Evolutionary conservation across 2,329 filamentous ascomycete species (phyloP).

Genomic region (Rhynchosporium graminicola): DNA sequence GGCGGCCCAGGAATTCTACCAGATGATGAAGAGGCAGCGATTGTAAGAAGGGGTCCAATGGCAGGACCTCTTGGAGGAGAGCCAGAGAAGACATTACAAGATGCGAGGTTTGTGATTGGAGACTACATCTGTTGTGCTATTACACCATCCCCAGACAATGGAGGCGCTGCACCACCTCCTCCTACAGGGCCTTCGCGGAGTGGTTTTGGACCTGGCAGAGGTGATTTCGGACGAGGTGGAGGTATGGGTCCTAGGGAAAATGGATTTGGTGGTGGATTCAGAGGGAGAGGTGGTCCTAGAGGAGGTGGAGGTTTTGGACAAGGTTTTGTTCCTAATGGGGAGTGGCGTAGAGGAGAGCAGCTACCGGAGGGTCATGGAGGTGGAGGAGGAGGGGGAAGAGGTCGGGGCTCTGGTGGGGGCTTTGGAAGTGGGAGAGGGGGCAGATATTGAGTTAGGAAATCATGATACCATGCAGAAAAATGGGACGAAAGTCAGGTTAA

Average conservation of each 20-base stretch:
- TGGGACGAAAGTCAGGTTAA: not conserved
- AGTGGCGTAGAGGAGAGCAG: conserved; percentile 67
- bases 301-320: conserved; percentile 45
- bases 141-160: conserved; percentile 72
- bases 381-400: conserved; percentile 42
- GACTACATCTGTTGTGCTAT: conserved; percentile 87
- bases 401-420: conserved; percentile 41
- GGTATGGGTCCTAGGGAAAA: conserved; percentile 43
- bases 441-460: conserved; percentile 41
- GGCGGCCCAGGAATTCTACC: conserved; percentile 48
- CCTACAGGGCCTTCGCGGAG: conserved; percentile 49
- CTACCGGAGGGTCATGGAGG: conserved; percentile 53
- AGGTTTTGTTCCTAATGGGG: conserved; percentile 51
- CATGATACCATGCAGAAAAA: conserved; percentile 27
- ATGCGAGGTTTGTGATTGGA: conserved; percentile 81
- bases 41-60: conserved; percentile 37
- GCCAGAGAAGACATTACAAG: conserved; percentile 70
- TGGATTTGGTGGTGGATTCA: conserved; percentile 40
- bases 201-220: conserved; percentile 40
- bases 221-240: conserved; percentile 44
- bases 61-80: conserved; percentile 54
- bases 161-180: conserved; percentile 69
- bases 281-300: conserved; percentile 42
- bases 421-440: conserved; percentile 50
- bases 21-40: conserved; percentile 43